Conservation (phyloP, 306 rosid species). For the Ziziphus jujuba region DNA sequence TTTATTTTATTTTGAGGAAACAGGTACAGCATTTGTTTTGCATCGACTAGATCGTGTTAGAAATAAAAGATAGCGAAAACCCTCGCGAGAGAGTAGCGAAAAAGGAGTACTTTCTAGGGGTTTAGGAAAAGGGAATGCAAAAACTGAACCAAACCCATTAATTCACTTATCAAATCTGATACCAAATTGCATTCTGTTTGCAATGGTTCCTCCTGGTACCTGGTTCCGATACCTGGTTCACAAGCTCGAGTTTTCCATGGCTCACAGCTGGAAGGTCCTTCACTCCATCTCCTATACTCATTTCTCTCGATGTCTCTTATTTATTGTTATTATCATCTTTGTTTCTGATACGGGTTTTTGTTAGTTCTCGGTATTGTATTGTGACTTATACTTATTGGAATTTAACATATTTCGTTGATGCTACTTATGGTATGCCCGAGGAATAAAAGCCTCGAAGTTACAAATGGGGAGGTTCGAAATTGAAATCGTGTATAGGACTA, state of each 20-base stretch:
- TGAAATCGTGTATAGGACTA: too few species aligned
- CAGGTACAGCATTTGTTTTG: too few species aligned
- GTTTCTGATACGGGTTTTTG: slow-evolving; percentile 9
- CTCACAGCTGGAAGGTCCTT: slow-evolving; percentile 59
- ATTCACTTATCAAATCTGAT: background rate
- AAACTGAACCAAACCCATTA: background rate
- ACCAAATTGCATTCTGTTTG: background rate
- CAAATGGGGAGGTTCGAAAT: too few species aligned
- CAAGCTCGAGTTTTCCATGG: slow-evolving; percentile 57
- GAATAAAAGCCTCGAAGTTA: too few species aligned
- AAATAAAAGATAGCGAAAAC: slow-evolving; percentile 8
- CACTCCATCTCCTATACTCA: slow-evolving; percentile 3
- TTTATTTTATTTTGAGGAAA: too few species aligned
- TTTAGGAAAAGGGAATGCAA: slow-evolving; percentile 21
- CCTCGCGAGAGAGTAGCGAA: background rate
- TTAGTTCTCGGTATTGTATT: background rate
- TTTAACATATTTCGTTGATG: background rate
- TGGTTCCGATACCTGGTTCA: slow-evolving; percentile 53
- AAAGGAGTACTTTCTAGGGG: slow-evolving; percentile 8
- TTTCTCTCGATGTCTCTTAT: background rate
- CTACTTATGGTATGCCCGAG: too few species aligned
- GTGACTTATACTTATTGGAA: background rate
- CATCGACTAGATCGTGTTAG: background rate
- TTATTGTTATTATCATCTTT: background rate
- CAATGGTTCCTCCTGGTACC: slow-evolving; percentile 59